Conservation (phyloP, 129 eudicot genomes). For the Escallonia herrerae region DNA sequence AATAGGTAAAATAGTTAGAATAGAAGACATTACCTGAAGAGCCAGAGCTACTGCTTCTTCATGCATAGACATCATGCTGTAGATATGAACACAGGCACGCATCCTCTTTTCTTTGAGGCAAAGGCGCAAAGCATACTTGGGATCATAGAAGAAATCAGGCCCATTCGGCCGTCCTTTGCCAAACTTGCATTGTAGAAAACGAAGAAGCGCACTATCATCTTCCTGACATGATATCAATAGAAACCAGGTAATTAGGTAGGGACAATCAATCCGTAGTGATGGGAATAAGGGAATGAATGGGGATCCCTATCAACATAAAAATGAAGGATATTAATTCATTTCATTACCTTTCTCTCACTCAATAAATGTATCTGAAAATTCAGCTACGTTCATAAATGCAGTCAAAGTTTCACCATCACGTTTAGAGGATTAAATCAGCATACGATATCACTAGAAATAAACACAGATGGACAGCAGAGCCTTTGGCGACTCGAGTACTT, state of each 20-base stretch:
- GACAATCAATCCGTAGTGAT: no score
- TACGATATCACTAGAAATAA: no score
- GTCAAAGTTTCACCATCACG: not conserved
- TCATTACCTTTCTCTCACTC: no score
- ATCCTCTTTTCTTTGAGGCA: constrained; percentile 85
- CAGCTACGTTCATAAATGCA: not conserved
- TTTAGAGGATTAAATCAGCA: not conserved
- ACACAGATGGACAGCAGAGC: no score
- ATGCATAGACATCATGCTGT: constrained; percentile 99
- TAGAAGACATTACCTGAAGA: constrained; percentile 53
- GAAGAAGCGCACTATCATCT: constrained; percentile 90
- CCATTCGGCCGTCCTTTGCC: constrained; percentile 73
- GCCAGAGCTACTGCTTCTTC: constrained; percentile 99
- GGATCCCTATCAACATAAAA: no score
- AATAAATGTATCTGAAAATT: not conserved
- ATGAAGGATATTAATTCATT: no score
- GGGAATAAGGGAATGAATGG: no score
- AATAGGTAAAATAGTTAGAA: not conserved
- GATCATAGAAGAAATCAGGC: constrained; percentile 95
- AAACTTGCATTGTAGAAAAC: constrained; percentile 85
- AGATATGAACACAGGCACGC: constrained; percentile 98
- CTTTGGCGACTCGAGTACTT: no score
- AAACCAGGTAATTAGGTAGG: not conserved
- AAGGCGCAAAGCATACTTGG: constrained; percentile 89
- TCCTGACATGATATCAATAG: constrained; percentile 38